phyloP scores from a whole-genome alignment of 306 rosid species.

The Pachyrhizus erosus region DNA sequence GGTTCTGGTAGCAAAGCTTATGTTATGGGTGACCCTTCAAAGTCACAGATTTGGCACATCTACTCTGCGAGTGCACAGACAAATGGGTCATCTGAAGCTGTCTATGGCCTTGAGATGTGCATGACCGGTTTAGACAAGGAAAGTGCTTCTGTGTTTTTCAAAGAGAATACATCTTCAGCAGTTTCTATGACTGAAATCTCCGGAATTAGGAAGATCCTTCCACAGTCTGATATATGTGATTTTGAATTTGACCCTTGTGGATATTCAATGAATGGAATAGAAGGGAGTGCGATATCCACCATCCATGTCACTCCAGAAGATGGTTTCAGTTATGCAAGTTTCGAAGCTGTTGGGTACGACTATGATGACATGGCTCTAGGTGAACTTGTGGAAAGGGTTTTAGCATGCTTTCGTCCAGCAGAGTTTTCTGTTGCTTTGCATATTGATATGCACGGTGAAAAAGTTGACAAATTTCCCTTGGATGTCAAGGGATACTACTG shows the following conservation, averaged over 20 bases:
- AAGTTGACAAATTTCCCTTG: constrained; percentile 50
- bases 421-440: constrained; percentile 89
- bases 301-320: constrained; percentile 97
- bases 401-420: constrained; percentile 79
- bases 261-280: constrained; percentile 90
- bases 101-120: constrained; percentile 87
- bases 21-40: constrained; percentile 68
- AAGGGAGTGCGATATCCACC: constrained; percentile 82
- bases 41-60: constrained; percentile 80
- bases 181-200: constrained; percentile 69
- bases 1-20: constrained; percentile 75
- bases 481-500: constrained; percentile 62
- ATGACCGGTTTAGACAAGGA: constrained; percentile 83
- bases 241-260: constrained; percentile 98
- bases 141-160: constrained; percentile 82
- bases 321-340: constrained; percentile 95
- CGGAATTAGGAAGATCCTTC: constrained; percentile 84
- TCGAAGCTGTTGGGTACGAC: constrained; percentile 85
- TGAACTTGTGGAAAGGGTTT: constrained; percentile 70
- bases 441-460: constrained; percentile 43
- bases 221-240: constrained; percentile 80
- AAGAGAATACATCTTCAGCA: constrained; percentile 55
- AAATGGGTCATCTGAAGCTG: constrained; percentile 47
- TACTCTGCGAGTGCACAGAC: constrained; percentile 70
- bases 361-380: constrained; percentile 49